Percentiles rank a stretch among this genome's conserved stretches.
Conservation (phyloP, 768 basidiomycete genomes). For the Xerocomus spinulosus region DNA sequence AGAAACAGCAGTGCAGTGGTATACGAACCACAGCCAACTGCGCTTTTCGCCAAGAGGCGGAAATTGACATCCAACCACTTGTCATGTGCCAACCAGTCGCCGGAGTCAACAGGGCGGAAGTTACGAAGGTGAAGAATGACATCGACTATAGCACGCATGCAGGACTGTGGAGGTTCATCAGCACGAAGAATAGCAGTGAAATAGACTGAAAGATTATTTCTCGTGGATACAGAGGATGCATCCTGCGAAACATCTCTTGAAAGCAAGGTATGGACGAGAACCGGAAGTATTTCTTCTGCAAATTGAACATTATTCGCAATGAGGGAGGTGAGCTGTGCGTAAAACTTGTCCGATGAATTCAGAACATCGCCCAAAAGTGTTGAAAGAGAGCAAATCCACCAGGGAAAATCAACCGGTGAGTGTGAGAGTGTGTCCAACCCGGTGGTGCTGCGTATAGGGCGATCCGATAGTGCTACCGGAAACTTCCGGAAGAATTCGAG, state of each 20-base stretch:
- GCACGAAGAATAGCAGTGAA: constrained; percentile 23
- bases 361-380: constrained; percentile 56
- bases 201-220: constrained; percentile 22
- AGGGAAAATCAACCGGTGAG: constrained; percentile 45
- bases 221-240: constrained; percentile 1
- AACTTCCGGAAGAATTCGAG: constrained; percentile 49
- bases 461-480: constrained; percentile 32
- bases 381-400: constrained; percentile 62
- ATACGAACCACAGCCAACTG: constrained; percentile 76
- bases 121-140: constrained; percentile 77
- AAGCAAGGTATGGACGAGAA: constrained; percentile 70
- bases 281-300: constrained; percentile 64
- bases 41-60: constrained; percentile 62
- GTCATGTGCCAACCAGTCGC: constrained; percentile 52
- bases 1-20: constrained; percentile 88
- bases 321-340: constrained; percentile 59
- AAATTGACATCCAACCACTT: constrained; percentile 82
- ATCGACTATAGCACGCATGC: constrained; percentile 58
- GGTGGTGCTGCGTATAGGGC: constrained; percentile 34
- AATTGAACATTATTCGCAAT: constrained; percentile 52
- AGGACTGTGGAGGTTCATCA: constrained; percentile 40
- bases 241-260: constrained; percentile 23
- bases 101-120: constrained; percentile 40
- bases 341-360: constrained; percentile 55
- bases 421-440: constrained; percentile 34